These are phyloP conservation scores for Lepidium africanum DNA, from an alignment of 345 rosid species.

Conservation along the genomic window DNA sequence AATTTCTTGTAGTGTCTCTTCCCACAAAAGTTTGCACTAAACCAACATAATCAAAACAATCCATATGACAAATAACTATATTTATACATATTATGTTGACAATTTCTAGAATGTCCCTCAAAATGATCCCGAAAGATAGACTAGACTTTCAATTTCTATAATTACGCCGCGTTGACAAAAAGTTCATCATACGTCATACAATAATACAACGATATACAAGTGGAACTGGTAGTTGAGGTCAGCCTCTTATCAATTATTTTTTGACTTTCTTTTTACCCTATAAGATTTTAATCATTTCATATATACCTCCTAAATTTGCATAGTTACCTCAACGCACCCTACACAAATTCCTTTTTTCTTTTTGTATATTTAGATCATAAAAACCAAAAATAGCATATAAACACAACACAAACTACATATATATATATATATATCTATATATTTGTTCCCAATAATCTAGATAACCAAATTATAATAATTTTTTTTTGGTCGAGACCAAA, in stretches of 20 bases:
- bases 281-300: not conserved
- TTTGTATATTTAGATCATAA: not conserved
- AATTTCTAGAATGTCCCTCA: not conserved
- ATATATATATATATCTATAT: too few relatives aligned
- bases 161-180: constrained; percentile 16
- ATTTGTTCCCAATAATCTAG: not conserved
- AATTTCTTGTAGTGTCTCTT: too few relatives aligned
- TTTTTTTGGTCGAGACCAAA: too few relatives aligned
- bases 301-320: not conserved
- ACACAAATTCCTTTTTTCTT: not conserved
- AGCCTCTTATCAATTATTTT: not conserved
- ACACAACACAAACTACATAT: not conserved
- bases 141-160: constrained; percentile 3
- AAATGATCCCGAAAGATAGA: not conserved
- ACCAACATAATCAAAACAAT: too few relatives aligned
- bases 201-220: not conserved
- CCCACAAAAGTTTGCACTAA: too few relatives aligned
- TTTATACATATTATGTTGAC: not conserved
- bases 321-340: too few relatives aligned
- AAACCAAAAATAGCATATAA: not conserved
- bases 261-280: not conserved
- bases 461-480: not conserved
- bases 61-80: too few relatives aligned
- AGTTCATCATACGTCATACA: not conserved
- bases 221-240: constrained; percentile 14